Conservation (phyloP, 2,329 filamentous ascomycete genomes). For the Claviceps humidiphila region DNA sequence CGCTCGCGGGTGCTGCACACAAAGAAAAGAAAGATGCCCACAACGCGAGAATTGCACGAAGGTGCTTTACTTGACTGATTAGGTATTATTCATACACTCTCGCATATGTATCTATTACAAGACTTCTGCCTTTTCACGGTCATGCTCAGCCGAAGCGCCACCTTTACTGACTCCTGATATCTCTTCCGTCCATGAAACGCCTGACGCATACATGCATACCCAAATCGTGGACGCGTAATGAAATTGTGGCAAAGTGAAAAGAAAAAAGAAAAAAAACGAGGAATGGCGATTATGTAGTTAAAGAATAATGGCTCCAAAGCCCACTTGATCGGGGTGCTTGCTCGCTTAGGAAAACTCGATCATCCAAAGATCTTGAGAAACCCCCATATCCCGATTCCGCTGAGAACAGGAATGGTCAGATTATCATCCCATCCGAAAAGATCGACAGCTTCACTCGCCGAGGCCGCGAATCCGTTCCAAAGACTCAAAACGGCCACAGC, state of each 20-base stretch:
- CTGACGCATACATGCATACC: not conserved
- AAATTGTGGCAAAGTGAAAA: not conserved
- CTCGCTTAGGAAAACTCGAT: slow-evolving; percentile 1
- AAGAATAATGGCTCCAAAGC: not conserved
- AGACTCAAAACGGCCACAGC: slow-evolving; percentile 73
- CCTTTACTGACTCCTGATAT: not conserved
- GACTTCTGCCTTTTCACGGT: not conserved
- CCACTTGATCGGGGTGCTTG: not conserved
- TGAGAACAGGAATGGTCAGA: slow-evolving; percentile 86
- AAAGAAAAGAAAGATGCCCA: not conserved
- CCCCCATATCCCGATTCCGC: slow-evolving; percentile 76
- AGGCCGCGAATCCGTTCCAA: slow-evolving; percentile 78
- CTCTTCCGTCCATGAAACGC: not conserved
- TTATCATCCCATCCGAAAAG: slow-evolving; percentile 95
- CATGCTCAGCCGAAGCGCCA: not conserved
- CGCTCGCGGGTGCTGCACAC: not conserved
- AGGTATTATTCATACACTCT: not conserved
- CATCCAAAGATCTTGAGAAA: slow-evolving; percentile 79
- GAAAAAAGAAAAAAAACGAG: not conserved
- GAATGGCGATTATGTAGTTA: not conserved
- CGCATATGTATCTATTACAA: not conserved
- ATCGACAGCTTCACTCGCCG: slow-evolving; percentile 81
- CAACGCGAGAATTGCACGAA: not conserved
- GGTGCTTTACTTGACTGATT: no score
- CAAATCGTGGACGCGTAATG: not conserved